Percentiles rank a stretch among this genome's conserved stretches.
phyloP scores from a whole-genome alignment of 2,329 filamentous ascomycete species.

The Colletotrichum lindemuthianum region DNA sequence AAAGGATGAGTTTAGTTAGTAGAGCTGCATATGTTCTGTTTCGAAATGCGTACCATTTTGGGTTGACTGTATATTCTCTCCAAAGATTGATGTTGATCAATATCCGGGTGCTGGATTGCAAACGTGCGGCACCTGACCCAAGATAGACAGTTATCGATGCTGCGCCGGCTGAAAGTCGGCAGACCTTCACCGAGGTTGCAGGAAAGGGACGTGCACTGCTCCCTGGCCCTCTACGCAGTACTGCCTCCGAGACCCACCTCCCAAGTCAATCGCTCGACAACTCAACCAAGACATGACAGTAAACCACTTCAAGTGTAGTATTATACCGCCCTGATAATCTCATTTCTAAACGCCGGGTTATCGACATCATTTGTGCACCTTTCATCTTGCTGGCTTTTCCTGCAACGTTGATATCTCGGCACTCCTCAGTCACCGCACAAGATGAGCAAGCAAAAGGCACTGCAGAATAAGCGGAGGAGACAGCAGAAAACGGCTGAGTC shows the following conservation, averaged over 20 bases:
- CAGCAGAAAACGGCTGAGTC: conserved; percentile 44
- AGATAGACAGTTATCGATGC: background rate
- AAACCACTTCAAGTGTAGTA: too few relatives aligned
- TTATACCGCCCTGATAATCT: too few relatives aligned
- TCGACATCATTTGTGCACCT: too few relatives aligned
- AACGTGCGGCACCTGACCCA: background rate
- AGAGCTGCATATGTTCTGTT: too few relatives aligned
- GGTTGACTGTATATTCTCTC: too few relatives aligned
- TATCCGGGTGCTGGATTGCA: background rate
- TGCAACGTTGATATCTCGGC: too few relatives aligned
- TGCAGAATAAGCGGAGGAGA: conserved; percentile 21
- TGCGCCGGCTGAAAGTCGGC: conserved; percentile 35
- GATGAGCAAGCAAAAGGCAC: conserved; percentile 12
- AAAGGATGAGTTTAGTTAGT: conserved; percentile 2
- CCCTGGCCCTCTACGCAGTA: background rate
- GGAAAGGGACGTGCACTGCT: conserved; percentile 8
- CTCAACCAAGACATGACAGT: too few relatives aligned
- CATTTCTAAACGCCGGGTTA: too few relatives aligned
- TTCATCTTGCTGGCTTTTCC: too few relatives aligned
- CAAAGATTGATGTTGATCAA: too few relatives aligned
- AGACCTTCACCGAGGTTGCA: conserved; percentile 2
- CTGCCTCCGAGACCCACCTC: conserved; percentile 1
- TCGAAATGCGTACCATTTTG: conserved; percentile 19
- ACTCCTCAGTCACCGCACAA: background rate
- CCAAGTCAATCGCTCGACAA: too few relatives aligned